Conservation (phyloP, 1,284 basidiomycete species). For the Agaricales sp. region DNA sequence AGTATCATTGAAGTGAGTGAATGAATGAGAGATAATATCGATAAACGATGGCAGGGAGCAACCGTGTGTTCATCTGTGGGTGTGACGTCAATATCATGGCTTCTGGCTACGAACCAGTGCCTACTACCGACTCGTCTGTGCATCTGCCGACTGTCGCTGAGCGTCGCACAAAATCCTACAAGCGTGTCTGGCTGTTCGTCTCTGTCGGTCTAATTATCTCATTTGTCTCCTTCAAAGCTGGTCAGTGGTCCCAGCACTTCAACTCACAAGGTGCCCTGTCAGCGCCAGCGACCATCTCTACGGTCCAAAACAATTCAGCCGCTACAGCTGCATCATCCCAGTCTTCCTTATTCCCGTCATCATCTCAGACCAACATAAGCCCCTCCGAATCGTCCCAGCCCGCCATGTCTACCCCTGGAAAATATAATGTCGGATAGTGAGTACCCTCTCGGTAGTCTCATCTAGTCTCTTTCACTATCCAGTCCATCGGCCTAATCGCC, state of each 20-base stretch:
- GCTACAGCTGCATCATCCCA: constrained; percentile 3
- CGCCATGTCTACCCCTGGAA: constrained; percentile 29
- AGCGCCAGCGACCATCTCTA: constrained; percentile 8
- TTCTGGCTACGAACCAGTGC: constrained; percentile 11
- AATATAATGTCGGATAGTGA: constrained; percentile 73
- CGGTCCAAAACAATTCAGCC: background rate
- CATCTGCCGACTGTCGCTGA: constrained; percentile 4
- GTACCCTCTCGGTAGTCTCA: constrained; percentile 20
- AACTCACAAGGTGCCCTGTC: constrained; percentile 10
- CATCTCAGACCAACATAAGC: background rate
- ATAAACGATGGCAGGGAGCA: too few relatives aligned
- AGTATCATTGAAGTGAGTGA: too few relatives aligned
- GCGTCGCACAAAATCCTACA: constrained; percentile 1
- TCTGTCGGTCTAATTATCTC: constrained; percentile 25
- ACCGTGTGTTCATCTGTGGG: too few relatives aligned
- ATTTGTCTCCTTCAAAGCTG: constrained; percentile 33
- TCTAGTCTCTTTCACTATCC: constrained; percentile 71
- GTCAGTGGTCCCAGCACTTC: constrained; percentile 28
- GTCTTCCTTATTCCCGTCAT: constrained; percentile 1
- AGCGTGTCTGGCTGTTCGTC: constrained; percentile 16
- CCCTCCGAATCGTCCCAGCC: background rate
- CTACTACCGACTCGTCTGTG: constrained; percentile 10
- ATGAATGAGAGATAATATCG: too few relatives aligned
- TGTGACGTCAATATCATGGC: too few relatives aligned
- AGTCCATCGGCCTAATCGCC: constrained; percentile 6